phyloP scores from a whole-genome alignment of 306 rosid species.

The Quercus bicolor region DNA sequence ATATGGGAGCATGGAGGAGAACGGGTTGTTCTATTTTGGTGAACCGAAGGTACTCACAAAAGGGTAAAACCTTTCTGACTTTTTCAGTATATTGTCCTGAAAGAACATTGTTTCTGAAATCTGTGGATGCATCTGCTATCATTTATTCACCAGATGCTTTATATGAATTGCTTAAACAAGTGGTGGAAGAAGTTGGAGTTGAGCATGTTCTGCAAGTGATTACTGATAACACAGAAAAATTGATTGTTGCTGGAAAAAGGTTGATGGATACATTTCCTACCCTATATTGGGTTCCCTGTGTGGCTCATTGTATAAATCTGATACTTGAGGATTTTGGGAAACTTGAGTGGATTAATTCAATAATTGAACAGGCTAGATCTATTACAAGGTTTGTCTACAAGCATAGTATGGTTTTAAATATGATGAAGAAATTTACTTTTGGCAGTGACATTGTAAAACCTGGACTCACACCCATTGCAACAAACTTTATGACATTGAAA shows the following conservation, averaged over 20 bases:
- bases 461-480: constrained; percentile 45
- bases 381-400: constrained; percentile 80
- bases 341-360: constrained; percentile 61
- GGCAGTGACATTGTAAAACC: constrained; percentile 80
- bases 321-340: constrained; percentile 80
- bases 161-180: constrained; percentile 61
- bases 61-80: constrained; percentile 40
- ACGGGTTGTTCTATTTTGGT: constrained; percentile 84
- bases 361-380: constrained; percentile 74
- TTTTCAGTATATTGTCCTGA: constrained; percentile 67
- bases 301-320: constrained; percentile 53
- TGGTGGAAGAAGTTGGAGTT: constrained; percentile 75
- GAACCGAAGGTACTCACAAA: constrained; percentile 57
- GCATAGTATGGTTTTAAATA: constrained; percentile 56
- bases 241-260: constrained; percentile 56
- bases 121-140: constrained; percentile 64
- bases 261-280: constrained; percentile 63
- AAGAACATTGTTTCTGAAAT: constrained; percentile 64
- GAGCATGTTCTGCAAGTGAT: constrained; percentile 82
- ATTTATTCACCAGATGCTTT: constrained; percentile 43
- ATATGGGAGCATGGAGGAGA: constrained; percentile 61
- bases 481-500: constrained; percentile 71
- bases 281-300: constrained; percentile 83
- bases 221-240: constrained; percentile 55
- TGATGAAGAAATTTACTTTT: constrained; percentile 68